A percentile compares a stretch with the other conserved stretches of the same genome.
phyloP scores from a whole-genome alignment of 768 basidiomycete genomes.

The Phaeolepiota aurea region DNA sequence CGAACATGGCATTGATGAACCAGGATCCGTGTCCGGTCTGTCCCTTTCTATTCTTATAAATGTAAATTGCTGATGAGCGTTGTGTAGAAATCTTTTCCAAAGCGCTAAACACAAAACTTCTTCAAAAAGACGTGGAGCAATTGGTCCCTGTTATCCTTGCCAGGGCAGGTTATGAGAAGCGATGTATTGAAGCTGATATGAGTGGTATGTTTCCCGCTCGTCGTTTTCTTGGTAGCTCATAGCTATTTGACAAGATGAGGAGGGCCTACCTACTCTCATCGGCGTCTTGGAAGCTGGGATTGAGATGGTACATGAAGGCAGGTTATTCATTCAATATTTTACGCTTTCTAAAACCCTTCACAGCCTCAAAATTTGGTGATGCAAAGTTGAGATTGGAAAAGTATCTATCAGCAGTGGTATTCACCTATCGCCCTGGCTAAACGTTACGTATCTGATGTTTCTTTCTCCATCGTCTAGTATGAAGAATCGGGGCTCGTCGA shows the following conservation, averaged over 20 bases:
- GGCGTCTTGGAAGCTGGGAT: constrained; percentile 58
- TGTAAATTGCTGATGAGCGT: constrained; percentile 1
- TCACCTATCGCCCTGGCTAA: constrained; percentile 16
- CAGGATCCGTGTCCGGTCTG: constrained; percentile 21
- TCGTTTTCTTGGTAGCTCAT: not conserved
- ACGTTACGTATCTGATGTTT: constrained; percentile 1
- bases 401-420: constrained; percentile 67
- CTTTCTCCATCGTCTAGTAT: constrained; percentile 29
- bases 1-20: constrained; percentile 19
- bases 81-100: constrained; percentile 46
- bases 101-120: constrained; percentile 45
- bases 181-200: constrained; percentile 37
- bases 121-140: constrained; percentile 56
- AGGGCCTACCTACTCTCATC: constrained; percentile 43
- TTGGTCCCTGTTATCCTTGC: constrained; percentile 57
- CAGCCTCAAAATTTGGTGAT: constrained; percentile 66
- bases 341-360: constrained; percentile 1
- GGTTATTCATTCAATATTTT: constrained; percentile 5
- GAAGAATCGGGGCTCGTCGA: constrained; percentile 38
- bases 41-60: constrained; percentile 8
- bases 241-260: constrained; percentile 31
- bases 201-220: constrained; percentile 21
- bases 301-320: constrained; percentile 51
- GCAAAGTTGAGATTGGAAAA: constrained; percentile 75
- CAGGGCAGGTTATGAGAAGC: constrained; percentile 55